Evolutionary conservation across 305 asterid genomes (phyloP).

Genomic region (Ilex paraguariensis): DNA sequence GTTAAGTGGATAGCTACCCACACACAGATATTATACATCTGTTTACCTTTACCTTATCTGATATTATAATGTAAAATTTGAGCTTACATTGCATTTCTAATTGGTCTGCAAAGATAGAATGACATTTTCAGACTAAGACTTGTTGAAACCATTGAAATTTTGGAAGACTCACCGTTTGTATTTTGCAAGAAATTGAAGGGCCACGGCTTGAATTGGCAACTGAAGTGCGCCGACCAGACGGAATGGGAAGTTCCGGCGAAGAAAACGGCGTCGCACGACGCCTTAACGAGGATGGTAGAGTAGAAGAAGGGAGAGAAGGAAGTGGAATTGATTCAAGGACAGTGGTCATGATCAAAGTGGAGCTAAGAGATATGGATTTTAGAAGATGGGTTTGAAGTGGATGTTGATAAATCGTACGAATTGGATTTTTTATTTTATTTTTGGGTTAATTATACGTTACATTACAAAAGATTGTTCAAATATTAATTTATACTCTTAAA

Average conservation of each 20-base stretch:
- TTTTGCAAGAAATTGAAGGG: background rate
- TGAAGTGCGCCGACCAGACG: background rate
- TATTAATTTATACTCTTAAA: too few relatives aligned
- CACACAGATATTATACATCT: too few relatives aligned
- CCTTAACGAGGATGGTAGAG: background rate
- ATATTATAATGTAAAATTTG: too few relatives aligned
- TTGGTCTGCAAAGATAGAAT: background rate
- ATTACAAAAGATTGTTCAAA: too few relatives aligned
- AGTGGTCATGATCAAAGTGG: background rate
- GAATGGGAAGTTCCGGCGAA: background rate
- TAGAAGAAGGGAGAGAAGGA: background rate
- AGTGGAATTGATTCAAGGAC: background rate
- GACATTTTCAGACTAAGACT: background rate
- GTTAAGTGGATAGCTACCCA: too few relatives aligned
- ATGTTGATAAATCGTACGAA: too few relatives aligned
- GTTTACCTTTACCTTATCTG: too few relatives aligned
- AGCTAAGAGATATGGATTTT: too few relatives aligned
- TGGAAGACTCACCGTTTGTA: background rate
- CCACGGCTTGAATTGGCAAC: background rate
- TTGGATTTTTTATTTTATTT: too few relatives aligned
- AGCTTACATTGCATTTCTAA: background rate
- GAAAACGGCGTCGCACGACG: background rate
- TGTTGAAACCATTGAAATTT: background rate
- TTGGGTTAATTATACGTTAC: too few relatives aligned
- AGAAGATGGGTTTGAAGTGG: too few relatives aligned